Conservation (phyloP, 768 basidiomycete species). For the Calvatia gigantea region DNA sequence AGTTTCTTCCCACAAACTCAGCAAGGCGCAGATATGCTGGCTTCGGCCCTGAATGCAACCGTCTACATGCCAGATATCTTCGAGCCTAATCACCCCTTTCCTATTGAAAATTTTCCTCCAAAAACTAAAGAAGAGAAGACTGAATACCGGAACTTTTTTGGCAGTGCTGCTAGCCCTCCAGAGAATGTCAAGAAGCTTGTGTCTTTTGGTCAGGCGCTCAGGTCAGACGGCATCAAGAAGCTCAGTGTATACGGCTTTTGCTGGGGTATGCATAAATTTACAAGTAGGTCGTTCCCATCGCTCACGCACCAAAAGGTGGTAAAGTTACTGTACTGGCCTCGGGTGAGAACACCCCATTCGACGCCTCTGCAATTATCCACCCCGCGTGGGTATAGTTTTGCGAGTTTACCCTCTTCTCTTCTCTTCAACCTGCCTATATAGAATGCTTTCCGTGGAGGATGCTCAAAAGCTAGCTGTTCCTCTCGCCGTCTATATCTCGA, state of each 20-base stretch:
- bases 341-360: slow-evolving; percentile 38
- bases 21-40: slow-evolving; percentile 64
- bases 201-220: slow-evolving; percentile 38
- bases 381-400: slow-evolving; percentile 46
- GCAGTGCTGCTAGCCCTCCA: slow-evolving; percentile 42
- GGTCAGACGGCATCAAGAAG: slow-evolving; percentile 37
- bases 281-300: not conserved
- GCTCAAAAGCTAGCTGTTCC: slow-evolving; percentile 49
- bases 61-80: slow-evolving; percentile 72
- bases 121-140: slow-evolving; percentile 48
- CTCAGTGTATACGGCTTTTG: slow-evolving; percentile 55
- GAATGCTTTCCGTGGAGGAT: slow-evolving; percentile 50
- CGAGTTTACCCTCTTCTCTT: not conserved
- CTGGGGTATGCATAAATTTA: slow-evolving; percentile 36
- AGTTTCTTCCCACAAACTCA: slow-evolving; percentile 62
- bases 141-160: slow-evolving; percentile 57
- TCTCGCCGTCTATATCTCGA: slow-evolving; percentile 51
- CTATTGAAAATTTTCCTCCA: slow-evolving; percentile 49
- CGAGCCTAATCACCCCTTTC: slow-evolving; percentile 47
- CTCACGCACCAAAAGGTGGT: slow-evolving; percentile 31
- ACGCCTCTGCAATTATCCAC: slow-evolving; percentile 48
- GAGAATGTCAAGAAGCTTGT: slow-evolving; percentile 36
- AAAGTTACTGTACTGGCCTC: slow-evolving; percentile 45
- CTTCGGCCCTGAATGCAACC: slow-evolving; percentile 44
- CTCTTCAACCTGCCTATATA: slow-evolving; percentile 16